Percentiles rank a stretch among this genome's conserved stretches.
phyloP scores from a whole-genome alignment of 2,329 filamentous ascomycete species.

The Hypoxylon sp. region DNA sequence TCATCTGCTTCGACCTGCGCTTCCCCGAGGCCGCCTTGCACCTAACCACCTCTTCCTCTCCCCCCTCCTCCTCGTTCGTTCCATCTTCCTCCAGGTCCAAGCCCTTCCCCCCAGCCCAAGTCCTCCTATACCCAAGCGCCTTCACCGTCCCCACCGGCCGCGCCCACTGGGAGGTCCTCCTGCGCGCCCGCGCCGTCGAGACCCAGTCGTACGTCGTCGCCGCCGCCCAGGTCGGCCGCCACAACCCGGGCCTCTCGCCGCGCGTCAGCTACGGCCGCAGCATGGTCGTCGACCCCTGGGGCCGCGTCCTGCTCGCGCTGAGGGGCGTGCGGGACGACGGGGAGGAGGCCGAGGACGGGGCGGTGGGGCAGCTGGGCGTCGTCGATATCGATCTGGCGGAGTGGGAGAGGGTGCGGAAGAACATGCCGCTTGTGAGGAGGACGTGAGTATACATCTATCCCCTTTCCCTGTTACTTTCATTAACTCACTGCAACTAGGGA shows the following conservation, averaged over 20 bases:
- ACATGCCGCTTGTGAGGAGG: constrained; percentile 66
- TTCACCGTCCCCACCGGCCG: constrained; percentile 89
- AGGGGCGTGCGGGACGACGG: constrained; percentile 62
- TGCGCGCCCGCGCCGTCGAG: constrained; percentile 87
- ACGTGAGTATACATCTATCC: constrained; percentile 58
- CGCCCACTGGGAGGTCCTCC: constrained; percentile 86
- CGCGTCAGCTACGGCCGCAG: constrained; percentile 87
- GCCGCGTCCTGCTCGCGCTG: constrained; percentile 75
- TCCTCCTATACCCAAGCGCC: constrained; percentile 88
- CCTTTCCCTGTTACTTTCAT: not conserved
- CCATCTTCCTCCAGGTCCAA: not conserved
- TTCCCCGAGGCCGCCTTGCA: constrained; percentile 81
- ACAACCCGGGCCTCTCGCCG: constrained; percentile 61
- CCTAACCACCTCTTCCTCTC: constrained; percentile 56
- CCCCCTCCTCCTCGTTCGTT: constrained; percentile 50
- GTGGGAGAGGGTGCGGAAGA: constrained; percentile 61
- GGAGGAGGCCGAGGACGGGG: constrained; percentile 51
- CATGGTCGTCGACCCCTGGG: constrained; percentile 90
- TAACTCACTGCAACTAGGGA: constrained; percentile 45
- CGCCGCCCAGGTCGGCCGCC: constrained; percentile 82
- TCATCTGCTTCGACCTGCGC: constrained; percentile 92
- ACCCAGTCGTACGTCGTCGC: constrained; percentile 89
- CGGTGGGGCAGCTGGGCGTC: constrained; percentile 64
- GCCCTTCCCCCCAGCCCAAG: constrained; percentile 67
- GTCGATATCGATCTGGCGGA: constrained; percentile 66